phyloP scores from a whole-genome alignment of 805 yeast species.

The Candida schatavii region DNA sequence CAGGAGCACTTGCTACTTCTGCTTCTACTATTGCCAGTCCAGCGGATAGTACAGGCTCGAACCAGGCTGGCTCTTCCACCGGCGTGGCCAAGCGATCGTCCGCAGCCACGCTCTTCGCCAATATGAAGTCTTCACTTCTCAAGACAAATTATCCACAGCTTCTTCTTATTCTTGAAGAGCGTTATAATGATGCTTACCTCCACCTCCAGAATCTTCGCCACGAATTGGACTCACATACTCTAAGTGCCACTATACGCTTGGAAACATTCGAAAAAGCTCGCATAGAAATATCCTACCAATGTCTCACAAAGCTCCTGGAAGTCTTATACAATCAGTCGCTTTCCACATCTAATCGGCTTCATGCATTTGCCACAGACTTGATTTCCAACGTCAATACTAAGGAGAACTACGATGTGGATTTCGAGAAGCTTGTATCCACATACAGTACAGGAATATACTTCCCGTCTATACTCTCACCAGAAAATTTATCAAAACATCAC shows the following conservation, averaged over 20 bases:
- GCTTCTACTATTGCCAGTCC: background rate
- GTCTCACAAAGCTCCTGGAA: slow-evolving; percentile 33
- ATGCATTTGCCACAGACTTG: slow-evolving; percentile 20
- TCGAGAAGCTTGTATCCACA: slow-evolving; percentile 17
- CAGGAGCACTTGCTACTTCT: background rate
- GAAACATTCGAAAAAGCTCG: slow-evolving; percentile 35
- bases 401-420: slow-evolving; percentile 22
- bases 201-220: slow-evolving; percentile 30
- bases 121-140: slow-evolving; percentile 7
- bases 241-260: slow-evolving; percentile 17
- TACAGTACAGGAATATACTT: slow-evolving; percentile 39
- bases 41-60: background rate
- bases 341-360: slow-evolving; percentile 21
- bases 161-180: slow-evolving; percentile 24
- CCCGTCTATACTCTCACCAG: slow-evolving; percentile 33
- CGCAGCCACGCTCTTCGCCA: background rate
- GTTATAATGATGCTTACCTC: slow-evolving; percentile 34
- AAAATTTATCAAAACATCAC: slow-evolving; percentile 18
- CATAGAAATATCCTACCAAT: slow-evolving; percentile 30
- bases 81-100: background rate
- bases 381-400: slow-evolving; percentile 17
- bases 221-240: slow-evolving; percentile 28
- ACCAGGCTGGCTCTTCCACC: background rate
- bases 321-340: slow-evolving; percentile 26
- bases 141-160: slow-evolving; percentile 28